Base-by-base conservation (phyloP, 345 rosid genomes). In the Eucalyptus tenuipes region DNA sequence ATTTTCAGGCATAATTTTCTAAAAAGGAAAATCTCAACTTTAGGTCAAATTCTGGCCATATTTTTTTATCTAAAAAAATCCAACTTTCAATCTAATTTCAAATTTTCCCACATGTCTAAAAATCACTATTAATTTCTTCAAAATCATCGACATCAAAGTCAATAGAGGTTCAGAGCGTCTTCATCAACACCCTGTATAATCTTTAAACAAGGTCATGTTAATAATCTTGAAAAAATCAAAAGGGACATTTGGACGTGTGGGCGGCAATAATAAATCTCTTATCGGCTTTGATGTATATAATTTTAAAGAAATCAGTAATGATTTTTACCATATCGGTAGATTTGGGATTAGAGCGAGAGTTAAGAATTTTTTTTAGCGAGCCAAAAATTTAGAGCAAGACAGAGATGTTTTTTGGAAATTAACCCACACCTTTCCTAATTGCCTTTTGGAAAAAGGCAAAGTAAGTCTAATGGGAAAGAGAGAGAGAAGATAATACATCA, bases 241-340 rank as follows among this genome's bases (percentile, higher is more conserved):
- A 10, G 61, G 27, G 29, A 55, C 24, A 17, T 24, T 55, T 55
- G 29, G 29, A 22, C 3, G 3, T 3, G 14, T 24, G n/a, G n/a
- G 7, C 2, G 8, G 57, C 13, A 8, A 22, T 57, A 25, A 27
- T 59, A 25, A 59, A 59, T 29, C 8, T 59, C n/a, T 59, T 25
- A 59, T 25, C 7, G 4, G 66, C 4, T 13, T 25, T 59, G 66
- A 3, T 55, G 61, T 24, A 22, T 22, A 22, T 55, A 55, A 55
- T 22, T 55, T 55, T 24, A 10, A 55, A 55, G 61, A 55, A 24
- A 55, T 24, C 1, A 2, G 3, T 55, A 24, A 10, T 24, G 29
- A 55, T 9, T 9, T 55, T 24, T 55, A 10, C 11, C 0, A 1
- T 24, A 24, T 0, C 1, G 5, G 13, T 15, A 55, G 13, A 55